phyloP scores from a whole-genome alignment of 2,329 filamentous ascomycete genomes.

The Colletotrichum tamarilloi region DNA sequence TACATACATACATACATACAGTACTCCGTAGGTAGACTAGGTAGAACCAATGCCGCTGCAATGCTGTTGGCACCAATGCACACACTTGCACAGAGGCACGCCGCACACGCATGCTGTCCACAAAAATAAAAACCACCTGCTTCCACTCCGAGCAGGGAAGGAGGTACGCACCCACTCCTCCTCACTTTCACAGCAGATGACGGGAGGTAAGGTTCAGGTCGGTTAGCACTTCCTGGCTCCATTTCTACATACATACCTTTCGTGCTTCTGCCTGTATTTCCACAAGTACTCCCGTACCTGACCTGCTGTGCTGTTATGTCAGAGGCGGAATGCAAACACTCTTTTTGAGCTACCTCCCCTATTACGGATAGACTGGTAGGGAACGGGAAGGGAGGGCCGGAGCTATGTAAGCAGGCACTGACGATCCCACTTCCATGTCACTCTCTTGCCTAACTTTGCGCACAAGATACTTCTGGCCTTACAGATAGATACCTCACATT shows the following conservation, averaged over 20 bases:
- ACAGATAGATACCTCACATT: too few relatives aligned
- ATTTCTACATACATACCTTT: background rate
- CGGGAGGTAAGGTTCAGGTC: background rate
- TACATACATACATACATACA: too few relatives aligned
- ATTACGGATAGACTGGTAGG: conserved; percentile 9
- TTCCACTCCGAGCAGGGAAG: conserved; percentile 1
- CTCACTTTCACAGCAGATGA: background rate
- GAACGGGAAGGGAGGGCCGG: conserved; percentile 9
- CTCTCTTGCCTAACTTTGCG: background rate
- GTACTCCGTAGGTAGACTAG: too few relatives aligned
- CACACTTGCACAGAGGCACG: background rate
- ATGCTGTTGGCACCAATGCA: conserved; percentile 2
- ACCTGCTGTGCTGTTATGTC: background rate
- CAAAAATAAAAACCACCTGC: background rate
- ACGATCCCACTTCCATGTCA: background rate
- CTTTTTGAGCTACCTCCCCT: background rate
- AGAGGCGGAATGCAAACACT: conserved; percentile 1
- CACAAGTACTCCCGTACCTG: background rate
- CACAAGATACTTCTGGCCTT: background rate
- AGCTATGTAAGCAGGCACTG: conserved; percentile 25
- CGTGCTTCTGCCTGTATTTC: background rate
- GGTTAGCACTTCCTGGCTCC: background rate
- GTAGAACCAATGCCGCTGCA: background rate
- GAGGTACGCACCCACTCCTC: conserved; percentile 9
- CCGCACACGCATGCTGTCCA: background rate